Evolutionary conservation across 371 early-diverging fungal species (phyloP).

Genomic region (Apophysomyces variabilis): DNA sequence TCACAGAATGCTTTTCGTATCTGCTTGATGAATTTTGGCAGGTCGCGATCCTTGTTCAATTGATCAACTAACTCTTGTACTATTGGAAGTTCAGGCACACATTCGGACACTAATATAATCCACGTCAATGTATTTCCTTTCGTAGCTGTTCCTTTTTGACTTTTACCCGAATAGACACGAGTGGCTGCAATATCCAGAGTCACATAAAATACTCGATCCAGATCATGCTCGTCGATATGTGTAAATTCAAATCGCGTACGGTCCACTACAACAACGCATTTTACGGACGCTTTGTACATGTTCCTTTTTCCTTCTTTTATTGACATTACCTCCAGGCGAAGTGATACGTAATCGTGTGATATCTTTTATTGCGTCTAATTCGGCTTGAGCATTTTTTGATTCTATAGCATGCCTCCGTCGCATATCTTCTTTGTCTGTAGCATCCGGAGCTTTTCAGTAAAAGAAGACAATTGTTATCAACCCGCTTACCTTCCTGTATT

Average conservation of each 20-base stretch:
- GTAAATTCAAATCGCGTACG: conserved; percentile 14
- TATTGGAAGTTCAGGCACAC: conserved; percentile 10
- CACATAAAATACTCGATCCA: conserved; percentile 11
- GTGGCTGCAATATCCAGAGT: neutral
- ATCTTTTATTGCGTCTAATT: neutral
- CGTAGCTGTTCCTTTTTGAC: neutral
- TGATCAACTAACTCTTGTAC: conserved; percentile 8
- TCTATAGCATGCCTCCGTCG: conserved; percentile 1
- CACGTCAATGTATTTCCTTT: neutral
- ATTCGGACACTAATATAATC: neutral
- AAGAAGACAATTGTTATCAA: no score
- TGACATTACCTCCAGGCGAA: neutral
- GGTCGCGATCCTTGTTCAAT: conserved; percentile 9
- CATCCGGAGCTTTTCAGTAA: neutral
- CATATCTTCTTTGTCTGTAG: neutral
- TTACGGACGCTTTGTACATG: neutral
- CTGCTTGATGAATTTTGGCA: conserved; percentile 13
- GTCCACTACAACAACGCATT: neutral
- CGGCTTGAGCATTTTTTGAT: neutral
- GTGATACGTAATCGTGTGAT: neutral
- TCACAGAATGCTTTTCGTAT: conserved; percentile 14
- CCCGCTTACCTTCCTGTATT: neutral
- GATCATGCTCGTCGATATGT: conserved; percentile 10
- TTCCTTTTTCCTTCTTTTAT: neutral
- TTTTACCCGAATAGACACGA: conserved; percentile 15